Evolutionary conservation across 345 rosid species (phyloP).

Genomic region (Acer campestre): DNA sequence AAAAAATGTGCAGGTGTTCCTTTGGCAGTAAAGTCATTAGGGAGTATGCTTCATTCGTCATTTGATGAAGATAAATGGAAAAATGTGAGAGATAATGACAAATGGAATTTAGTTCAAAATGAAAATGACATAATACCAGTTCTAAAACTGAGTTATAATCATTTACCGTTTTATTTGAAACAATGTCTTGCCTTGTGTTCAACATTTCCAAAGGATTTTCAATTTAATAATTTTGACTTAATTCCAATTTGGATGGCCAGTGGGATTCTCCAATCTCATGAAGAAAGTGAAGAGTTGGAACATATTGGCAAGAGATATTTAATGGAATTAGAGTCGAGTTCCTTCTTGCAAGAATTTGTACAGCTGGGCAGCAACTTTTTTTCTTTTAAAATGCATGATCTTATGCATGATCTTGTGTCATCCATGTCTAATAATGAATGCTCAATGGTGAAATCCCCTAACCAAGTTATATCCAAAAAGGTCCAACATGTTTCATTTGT

Average conservation of each 20-base stretch:
- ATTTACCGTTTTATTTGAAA: not conserved
- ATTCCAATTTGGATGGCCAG: too few relatives aligned
- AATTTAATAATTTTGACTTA: too few relatives aligned
- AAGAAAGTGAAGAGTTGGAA: too few relatives aligned
- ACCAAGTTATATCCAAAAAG: fast-evolving
- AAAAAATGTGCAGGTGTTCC: too few relatives aligned
- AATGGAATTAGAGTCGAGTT: too few relatives aligned
- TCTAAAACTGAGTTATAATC: constrained; percentile 1
- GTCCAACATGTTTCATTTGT: constrained; percentile 12
- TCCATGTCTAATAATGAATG: not conserved
- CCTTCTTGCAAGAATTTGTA: too few relatives aligned
- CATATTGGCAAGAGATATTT: too few relatives aligned
- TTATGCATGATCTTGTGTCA: not conserved
- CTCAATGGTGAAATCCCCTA: fast-evolving
- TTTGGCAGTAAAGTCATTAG: too few relatives aligned
- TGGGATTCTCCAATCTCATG: too few relatives aligned
- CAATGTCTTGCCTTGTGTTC: too few relatives aligned
- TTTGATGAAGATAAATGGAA: not conserved
- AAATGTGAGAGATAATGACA: constrained; percentile 2
- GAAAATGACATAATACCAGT: not conserved
- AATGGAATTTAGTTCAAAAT: constrained; percentile 1
- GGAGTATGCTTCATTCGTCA: not conserved
- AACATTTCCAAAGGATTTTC: too few relatives aligned
- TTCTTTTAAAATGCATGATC: constrained; percentile 33
- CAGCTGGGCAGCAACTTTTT: too few relatives aligned